These are phyloP conservation scores for Symbiodinium natans DNA, from an alignment of 73 alveolate genomes.

Conservation along the genomic window DNA sequence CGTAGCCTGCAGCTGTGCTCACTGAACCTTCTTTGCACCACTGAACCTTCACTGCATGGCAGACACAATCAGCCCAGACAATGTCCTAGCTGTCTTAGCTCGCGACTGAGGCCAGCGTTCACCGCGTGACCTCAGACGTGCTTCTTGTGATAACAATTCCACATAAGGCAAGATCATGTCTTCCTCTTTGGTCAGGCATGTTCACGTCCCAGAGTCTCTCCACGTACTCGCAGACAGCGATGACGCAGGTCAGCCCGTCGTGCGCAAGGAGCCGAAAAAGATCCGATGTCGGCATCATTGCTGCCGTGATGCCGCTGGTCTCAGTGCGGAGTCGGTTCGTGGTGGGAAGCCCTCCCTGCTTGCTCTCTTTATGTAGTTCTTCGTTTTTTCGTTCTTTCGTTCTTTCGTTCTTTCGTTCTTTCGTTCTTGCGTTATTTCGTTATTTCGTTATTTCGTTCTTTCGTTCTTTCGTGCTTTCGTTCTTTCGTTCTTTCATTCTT, in stretches of 20 bases:
- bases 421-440: too few relatives aligned
- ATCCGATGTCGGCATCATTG: neutral
- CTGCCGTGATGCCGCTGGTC: slow-evolving; percentile 60
- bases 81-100: neutral
- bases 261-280: neutral
- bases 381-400: too few relatives aligned
- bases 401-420: too few relatives aligned
- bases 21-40: too few relatives aligned
- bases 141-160: too few relatives aligned
- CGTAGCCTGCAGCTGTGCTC: slow-evolving; percentile 22
- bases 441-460: too few relatives aligned
- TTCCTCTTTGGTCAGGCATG: too few relatives aligned
- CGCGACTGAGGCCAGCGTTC: neutral
- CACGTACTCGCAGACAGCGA: slow-evolving; percentile 38
- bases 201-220: neutral
- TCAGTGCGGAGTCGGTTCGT: neutral
- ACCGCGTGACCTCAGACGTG: neutral
- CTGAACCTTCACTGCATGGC: neutral
- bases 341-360: neutral
- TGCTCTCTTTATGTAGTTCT: too few relatives aligned
- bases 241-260: slow-evolving; percentile 54
- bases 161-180: too few relatives aligned
- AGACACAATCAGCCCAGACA: neutral
- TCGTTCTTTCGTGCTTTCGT: too few relatives aligned
- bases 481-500: too few relatives aligned